Evolutionary conservation across 257 asterid species (phyloP).

Genomic region (Cruciata laevipes): DNA sequence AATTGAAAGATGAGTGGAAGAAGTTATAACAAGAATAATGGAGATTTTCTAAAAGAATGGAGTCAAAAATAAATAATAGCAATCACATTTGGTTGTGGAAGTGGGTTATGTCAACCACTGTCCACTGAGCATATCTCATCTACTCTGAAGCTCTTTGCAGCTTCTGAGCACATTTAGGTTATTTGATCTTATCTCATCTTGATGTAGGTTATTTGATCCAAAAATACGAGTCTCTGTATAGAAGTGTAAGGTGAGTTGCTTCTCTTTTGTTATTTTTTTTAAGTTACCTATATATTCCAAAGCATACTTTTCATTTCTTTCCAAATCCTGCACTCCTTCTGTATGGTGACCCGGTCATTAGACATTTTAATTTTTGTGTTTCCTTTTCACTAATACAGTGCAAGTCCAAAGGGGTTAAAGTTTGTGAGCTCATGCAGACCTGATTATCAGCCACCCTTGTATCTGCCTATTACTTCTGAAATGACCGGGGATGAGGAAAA

Average conservation of each 20-base stretch:
- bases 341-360: constrained; percentile 3
- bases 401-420: constrained; percentile 65
- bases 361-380: background rate
- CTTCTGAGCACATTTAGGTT: constrained; percentile 16
- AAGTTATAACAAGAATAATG: too few relatives aligned
- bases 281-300: background rate
- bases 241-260: constrained; percentile 56
- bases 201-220: constrained; percentile 73
- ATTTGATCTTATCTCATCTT: too few relatives aligned
- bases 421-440: constrained; percentile 81
- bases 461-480: constrained; percentile 54
- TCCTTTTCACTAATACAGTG: constrained; percentile 39
- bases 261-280: constrained; percentile 2
- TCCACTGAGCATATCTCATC: constrained; percentile 3
- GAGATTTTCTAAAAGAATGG: background rate
- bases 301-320: background rate
- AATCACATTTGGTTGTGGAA: background rate
- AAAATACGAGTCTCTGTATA: constrained; percentile 57
- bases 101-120: background rate
- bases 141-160: constrained; percentile 9
- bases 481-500: constrained; percentile 42
- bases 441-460: constrained; percentile 82
- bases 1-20: background rate
- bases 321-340: background rate
- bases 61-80: background rate